phyloP scores from a whole-genome alignment of 805 yeast species.

The Wickerhamomyces canadensis region DNA sequence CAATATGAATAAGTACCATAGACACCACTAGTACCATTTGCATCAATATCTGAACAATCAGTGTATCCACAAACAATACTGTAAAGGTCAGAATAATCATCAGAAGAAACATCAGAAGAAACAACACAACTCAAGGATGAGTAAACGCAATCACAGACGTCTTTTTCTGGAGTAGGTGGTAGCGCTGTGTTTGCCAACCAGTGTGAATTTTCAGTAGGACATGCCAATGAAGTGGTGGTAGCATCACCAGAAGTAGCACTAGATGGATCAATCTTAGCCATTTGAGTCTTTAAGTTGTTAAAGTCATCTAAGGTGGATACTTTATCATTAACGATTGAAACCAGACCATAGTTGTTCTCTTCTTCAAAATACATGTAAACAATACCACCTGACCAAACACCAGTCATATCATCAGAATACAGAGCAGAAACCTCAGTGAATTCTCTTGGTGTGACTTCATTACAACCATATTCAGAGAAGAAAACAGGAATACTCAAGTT shows the following conservation, averaged over 20 bases:
- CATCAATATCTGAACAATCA: conserved; percentile 55
- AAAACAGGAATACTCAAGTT: conserved; percentile 68
- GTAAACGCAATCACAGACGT: conserved; percentile 59
- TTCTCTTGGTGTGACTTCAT: conserved; percentile 59
- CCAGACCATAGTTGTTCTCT: conserved; percentile 70
- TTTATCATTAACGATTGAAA: conserved; percentile 38
- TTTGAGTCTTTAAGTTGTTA: conserved; percentile 55
- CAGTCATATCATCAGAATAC: conserved; percentile 66
- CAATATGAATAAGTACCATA: conserved; percentile 78
- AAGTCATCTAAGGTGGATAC: conserved; percentile 61
- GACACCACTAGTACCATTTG: conserved; percentile 57
- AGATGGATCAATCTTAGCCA: conserved; percentile 49
- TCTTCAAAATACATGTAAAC: conserved; percentile 83
- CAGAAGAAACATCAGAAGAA: conserved; percentile 41
- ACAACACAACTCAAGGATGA: conserved; percentile 57
- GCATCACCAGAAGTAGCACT: conserved; percentile 37
- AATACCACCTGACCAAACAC: conserved; percentile 87
- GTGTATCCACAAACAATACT: conserved; percentile 49
- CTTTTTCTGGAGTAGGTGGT: conserved; percentile 75
- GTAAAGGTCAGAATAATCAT: conserved; percentile 58
- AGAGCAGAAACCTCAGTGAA: conserved; percentile 68
- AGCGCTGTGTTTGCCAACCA: conserved; percentile 66
- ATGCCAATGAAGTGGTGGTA: conserved; percentile 41
- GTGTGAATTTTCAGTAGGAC: conserved; percentile 51
- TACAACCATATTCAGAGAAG: conserved; percentile 84